Conservation (phyloP, 306 rosid species). For the Castanospermum australe region DNA sequence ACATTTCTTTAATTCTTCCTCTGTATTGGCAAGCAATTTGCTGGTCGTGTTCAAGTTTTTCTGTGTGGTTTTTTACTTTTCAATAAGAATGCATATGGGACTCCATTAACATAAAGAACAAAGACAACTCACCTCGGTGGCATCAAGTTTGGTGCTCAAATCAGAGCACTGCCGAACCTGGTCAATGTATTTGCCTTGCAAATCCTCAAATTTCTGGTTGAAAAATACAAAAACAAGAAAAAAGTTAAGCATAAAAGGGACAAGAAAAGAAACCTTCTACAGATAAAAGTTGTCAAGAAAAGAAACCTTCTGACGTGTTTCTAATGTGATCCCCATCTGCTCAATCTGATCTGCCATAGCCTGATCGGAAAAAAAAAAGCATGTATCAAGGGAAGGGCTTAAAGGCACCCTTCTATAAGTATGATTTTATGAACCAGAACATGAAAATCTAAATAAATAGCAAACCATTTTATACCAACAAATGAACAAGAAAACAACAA, state of each 20-base stretch:
- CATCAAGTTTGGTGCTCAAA: constrained; percentile 74
- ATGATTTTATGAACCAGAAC: neutral
- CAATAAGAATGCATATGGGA: neutral
- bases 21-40: constrained; percentile 59
- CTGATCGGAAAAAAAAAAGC: constrained; percentile 42
- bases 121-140: constrained; percentile 68
- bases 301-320: constrained; percentile 79
- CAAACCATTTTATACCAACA: neutral
- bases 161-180: constrained; percentile 71
- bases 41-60: constrained; percentile 66
- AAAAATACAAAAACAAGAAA: constrained; percentile 11
- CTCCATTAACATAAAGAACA: neutral
- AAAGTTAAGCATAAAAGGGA: neutral
- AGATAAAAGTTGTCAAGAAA: neutral
- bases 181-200: constrained; percentile 55
- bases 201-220: constrained; percentile 72
- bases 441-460: neutral
- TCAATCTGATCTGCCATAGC: constrained; percentile 95
- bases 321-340: constrained; percentile 74
- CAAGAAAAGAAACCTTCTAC: neutral
- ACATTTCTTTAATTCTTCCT: constrained; percentile 77
- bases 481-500: neutral
- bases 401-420: neutral
- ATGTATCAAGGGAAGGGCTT: neutral
- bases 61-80: constrained; percentile 40